A percentile compares a stretch with the other conserved stretches of the same genome.
phyloP scores from a whole-genome alignment of 2,329 filamentous ascomycete species.

The Clarireedia homoeocarpa region DNA sequence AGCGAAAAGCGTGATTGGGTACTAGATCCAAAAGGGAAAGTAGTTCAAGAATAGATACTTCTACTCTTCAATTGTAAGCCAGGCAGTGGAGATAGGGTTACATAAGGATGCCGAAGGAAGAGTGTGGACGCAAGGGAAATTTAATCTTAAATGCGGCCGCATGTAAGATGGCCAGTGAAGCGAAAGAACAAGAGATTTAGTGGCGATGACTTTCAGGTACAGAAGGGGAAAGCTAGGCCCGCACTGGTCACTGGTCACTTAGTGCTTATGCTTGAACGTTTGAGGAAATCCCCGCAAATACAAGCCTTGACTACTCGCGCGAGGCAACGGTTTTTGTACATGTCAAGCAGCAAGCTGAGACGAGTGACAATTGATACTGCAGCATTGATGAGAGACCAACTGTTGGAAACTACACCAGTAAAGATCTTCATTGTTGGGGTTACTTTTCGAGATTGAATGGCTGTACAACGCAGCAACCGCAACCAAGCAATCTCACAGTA shows the following conservation, averaged over 20 bases:
- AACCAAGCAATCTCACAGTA: too few relatives aligned
- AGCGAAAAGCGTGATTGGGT: background rate
- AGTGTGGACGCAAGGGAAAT: background rate
- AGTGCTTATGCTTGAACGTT: background rate
- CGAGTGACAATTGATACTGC: too few relatives aligned
- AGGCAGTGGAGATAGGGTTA: background rate
- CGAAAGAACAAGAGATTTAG: background rate
- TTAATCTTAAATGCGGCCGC: background rate
- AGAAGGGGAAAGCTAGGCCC: background rate
- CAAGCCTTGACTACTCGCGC: background rate
- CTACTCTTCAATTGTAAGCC: background rate
- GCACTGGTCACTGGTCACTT: background rate
- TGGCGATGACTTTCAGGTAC: background rate
- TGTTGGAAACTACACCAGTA: too few relatives aligned
- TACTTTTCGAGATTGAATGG: too few relatives aligned
- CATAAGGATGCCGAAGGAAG: conserved; percentile 9
- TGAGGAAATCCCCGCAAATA: background rate
- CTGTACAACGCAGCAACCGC: too few relatives aligned
- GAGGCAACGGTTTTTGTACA: background rate
- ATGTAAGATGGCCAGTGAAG: background rate
- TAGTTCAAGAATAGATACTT: background rate
- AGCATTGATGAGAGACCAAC: too few relatives aligned
- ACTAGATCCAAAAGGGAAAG: background rate
- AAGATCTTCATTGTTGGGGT: too few relatives aligned
- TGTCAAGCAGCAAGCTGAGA: background rate